Evolutionary conservation across 495 filamentous ascomycete genomes (phyloP).

Genomic region (Apiosordaria backusii): DNA sequence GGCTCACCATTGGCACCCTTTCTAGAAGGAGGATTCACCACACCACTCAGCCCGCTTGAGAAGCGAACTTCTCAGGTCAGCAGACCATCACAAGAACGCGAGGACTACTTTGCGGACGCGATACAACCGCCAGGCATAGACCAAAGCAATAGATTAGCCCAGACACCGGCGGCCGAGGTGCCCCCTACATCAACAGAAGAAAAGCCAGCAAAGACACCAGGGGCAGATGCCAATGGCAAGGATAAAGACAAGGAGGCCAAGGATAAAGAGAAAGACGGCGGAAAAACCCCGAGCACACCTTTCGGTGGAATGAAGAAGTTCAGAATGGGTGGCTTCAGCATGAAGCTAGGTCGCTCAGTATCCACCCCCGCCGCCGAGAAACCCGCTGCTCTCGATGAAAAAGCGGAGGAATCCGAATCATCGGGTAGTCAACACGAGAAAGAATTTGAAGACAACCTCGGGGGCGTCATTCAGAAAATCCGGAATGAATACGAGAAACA

Average conservation of each 20-base stretch:
- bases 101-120: slow-evolving; percentile 47
- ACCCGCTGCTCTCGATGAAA: slow-evolving; percentile 69
- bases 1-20: slow-evolving; percentile 36
- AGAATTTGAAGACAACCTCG: slow-evolving; percentile 77
- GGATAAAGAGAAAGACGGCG: slow-evolving; percentile 60
- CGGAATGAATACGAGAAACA: slow-evolving; percentile 72
- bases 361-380: slow-evolving; percentile 68
- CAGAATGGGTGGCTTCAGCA: slow-evolving; percentile 74
- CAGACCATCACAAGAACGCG: slow-evolving; percentile 39
- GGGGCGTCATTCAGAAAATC: slow-evolving; percentile 74
- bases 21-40: slow-evolving; percentile 36
- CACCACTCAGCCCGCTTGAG: slow-evolving; percentile 39
- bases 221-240: slow-evolving; percentile 51
- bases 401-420: slow-evolving; percentile 56
- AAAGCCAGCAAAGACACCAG: slow-evolving; percentile 27
- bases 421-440: slow-evolving; percentile 74
- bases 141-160: slow-evolving; percentile 27
- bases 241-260: slow-evolving; percentile 51
- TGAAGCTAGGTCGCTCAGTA: slow-evolving; percentile 69
- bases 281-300: slow-evolving; percentile 62
- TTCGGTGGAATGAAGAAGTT: slow-evolving; percentile 84
- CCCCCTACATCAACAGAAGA: slow-evolving; percentile 29
- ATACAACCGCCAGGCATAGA: slow-evolving; percentile 39
- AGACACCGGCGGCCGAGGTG: slow-evolving; percentile 29
- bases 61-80: slow-evolving; percentile 33